These are phyloP conservation scores for Populus trichocarpa DNA, from an alignment of 441 rosid genomes.

Conservation along the genomic window DNA sequence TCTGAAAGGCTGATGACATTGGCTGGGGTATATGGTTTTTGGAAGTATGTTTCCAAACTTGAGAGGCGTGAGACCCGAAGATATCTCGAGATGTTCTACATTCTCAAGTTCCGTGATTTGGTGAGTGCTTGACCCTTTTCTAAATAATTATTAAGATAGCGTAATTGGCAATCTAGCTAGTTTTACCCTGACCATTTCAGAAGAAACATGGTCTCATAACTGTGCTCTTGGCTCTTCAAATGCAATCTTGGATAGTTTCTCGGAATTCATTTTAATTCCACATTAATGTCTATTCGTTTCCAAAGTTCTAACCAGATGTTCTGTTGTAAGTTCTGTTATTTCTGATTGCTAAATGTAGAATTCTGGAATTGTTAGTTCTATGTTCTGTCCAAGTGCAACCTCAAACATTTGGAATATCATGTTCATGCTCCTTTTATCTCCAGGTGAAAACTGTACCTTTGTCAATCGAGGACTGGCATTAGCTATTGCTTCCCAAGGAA, in stretches of 20 bases:
- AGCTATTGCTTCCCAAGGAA: slow-evolving; percentile 3
- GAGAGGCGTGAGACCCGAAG: slow-evolving; percentile 74
- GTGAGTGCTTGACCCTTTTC: slow-evolving; percentile 34
- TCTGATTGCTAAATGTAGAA: neutral
- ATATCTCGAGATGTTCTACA: slow-evolving; percentile 96
- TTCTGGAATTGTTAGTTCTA: neutral
- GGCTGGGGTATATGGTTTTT: slow-evolving; percentile 93
- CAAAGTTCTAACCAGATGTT: neutral
- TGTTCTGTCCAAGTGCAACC: neutral
- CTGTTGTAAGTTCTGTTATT: neutral
- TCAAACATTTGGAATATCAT: neutral
- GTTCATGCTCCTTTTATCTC: slow-evolving; percentile 9
- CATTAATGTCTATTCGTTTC: neutral
- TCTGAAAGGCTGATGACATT: slow-evolving; percentile 87
- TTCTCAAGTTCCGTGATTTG: slow-evolving; percentile 82
- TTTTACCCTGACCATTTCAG: neutral
- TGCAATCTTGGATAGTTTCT: neutral
- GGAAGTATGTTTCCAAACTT: slow-evolving; percentile 57
- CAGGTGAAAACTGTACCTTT: slow-evolving; percentile 81
- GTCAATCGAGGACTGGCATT: slow-evolving; percentile 52
- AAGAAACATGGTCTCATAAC: neutral
- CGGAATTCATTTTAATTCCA: neutral
- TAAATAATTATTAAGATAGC: neutral
- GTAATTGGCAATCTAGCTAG: neutral
- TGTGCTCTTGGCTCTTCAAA: neutral